Base-by-base conservation (phyloP, 768 basidiomycete species). In the Scleroderma citrinum region DNA sequence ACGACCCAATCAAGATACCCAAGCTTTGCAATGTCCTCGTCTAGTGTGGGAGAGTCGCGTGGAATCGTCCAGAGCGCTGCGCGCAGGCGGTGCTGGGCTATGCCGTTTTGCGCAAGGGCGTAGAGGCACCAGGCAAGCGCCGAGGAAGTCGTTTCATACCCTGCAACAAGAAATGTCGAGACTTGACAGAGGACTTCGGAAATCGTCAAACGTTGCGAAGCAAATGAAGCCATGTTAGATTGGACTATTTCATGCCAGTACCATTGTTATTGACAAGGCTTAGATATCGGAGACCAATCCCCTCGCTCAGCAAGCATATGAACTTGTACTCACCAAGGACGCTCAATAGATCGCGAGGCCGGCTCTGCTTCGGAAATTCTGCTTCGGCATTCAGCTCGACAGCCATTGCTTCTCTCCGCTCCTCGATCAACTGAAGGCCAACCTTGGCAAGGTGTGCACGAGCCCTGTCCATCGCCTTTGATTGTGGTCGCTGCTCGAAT, bases 61-160 rank as follows among this genome's bases (percentile, higher is more conserved):
- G 47, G 48, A 7, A 72, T 58, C 0, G 62, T 62, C 19, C 63
- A 62, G 19, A 80, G 62, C 24, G 76, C 77, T 11, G 63, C 62
- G 16, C 80, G 76, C 11, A 86, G 68, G 36, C 61, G 62, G 17
- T 55, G 50, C 57, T 85, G 83, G n/a, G 65, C 61, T 3, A 60
- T 62, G 0, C 74, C 75, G 41, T 74, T 59, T 47, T 71, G 68
- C 6, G 75, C 66, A 47, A 86, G 74, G 37, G 76, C 73, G 59
- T 80, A 82, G 3, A 86, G 68, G 47, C 76, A 76, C 82, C 82
- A 87, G 7, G 80, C 72, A 14, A 85, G 67, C 3, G 81, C 77
- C 6, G 72, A 72, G 1, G 78, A 71, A 16, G 76, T 76, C 1
- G 82, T 82, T 60, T 85, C 83, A 66, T 86, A 77, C 11, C 84